Evolutionary conservation across 169 alveolate species (phyloP).

Genomic region (Babesia bigemina): DNA sequence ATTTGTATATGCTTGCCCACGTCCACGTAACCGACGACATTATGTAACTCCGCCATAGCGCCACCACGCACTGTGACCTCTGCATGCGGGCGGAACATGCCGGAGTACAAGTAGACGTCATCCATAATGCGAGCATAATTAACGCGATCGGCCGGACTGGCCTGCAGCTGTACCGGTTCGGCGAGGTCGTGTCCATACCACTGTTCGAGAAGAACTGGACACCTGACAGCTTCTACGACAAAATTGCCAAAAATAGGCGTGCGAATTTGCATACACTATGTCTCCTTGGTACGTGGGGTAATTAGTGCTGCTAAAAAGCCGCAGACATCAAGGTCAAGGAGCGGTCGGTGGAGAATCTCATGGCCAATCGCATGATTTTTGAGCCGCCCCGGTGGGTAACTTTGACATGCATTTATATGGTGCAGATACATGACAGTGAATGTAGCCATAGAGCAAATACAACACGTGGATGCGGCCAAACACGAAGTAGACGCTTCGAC

Average conservation of each 20-base stretch:
- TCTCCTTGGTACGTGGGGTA: conserved; percentile 77
- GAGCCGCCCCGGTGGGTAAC: conserved; percentile 87
- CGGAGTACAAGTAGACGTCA: conserved; percentile 89
- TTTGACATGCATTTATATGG: conserved; percentile 8
- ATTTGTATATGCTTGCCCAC: too few species aligned
- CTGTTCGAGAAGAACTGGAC: conserved; percentile 96
- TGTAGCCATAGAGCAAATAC: conserved; percentile 89
- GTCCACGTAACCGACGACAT: not conserved
- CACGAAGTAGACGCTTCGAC: not conserved
- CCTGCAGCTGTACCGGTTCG: conserved; percentile 93
- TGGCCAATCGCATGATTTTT: conserved; percentile 89
- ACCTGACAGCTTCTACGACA: conserved; percentile 95
- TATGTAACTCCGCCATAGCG: conserved; percentile 73
- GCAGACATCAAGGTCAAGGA: conserved; percentile 97
- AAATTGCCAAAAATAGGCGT: conserved; percentile 87
- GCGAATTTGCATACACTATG: conserved; percentile 94
- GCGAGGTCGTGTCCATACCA: conserved; percentile 97
- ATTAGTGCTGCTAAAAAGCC: not conserved
- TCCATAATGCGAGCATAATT: conserved; percentile 93
- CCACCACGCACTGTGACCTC: conserved; percentile 95
- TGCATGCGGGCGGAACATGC: conserved; percentile 88
- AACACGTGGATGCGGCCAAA: conserved; percentile 81
- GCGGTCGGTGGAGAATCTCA: conserved; percentile 93
- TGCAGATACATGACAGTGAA: conserved; percentile 88
- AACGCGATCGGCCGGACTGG: conserved; percentile 86